phyloP scores from a whole-genome alignment of 169 alveolate species.

The Eimeria tenella region DNA sequence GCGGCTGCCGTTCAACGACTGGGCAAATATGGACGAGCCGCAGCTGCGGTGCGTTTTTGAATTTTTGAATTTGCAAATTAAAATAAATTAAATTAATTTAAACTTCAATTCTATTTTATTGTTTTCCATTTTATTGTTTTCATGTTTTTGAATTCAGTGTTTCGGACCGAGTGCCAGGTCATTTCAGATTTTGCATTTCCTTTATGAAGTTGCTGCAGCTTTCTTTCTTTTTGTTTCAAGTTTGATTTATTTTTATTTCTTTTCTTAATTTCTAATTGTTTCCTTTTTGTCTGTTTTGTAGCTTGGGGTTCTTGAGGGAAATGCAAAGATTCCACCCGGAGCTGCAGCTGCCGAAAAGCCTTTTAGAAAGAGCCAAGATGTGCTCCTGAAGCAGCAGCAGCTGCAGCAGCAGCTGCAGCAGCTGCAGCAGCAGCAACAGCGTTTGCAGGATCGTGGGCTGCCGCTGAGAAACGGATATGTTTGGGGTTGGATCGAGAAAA shows the following conservation, averaged over 20 bases:
- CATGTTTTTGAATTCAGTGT: too few species aligned
- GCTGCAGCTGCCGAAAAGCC: constrained; percentile 85
- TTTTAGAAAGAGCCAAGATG: constrained; percentile 56
- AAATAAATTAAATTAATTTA: too few species aligned
- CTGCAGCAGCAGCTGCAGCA: not conserved
- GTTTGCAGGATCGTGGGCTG: constrained; percentile 2
- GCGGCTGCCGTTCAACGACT: constrained; percentile 92
- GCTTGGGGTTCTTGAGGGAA: constrained; percentile 75
- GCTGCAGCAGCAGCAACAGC: constrained; percentile 30
- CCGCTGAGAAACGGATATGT: not conserved
- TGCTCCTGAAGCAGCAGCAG: constrained; percentile 39
- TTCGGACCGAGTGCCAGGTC: not conserved
- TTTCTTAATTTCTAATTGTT: not conserved
- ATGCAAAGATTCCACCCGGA: constrained; percentile 89
- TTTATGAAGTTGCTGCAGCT: not conserved
- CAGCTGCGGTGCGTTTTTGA: constrained; percentile 88
- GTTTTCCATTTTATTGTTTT: too few species aligned
- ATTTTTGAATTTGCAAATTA: not conserved
- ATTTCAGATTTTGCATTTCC: not conserved
- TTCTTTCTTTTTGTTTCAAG: not conserved
- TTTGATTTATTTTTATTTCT: not conserved
- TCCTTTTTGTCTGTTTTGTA: not conserved
- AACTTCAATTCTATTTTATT: too few species aligned
- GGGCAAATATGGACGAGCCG: constrained; percentile 93
- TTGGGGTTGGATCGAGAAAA: not conserved